Evolutionary conservation across 1,284 basidiomycete genomes (phyloP), one percentile per base, ranked within the genome.

Genomic region (Agaricales sp.): DNA sequence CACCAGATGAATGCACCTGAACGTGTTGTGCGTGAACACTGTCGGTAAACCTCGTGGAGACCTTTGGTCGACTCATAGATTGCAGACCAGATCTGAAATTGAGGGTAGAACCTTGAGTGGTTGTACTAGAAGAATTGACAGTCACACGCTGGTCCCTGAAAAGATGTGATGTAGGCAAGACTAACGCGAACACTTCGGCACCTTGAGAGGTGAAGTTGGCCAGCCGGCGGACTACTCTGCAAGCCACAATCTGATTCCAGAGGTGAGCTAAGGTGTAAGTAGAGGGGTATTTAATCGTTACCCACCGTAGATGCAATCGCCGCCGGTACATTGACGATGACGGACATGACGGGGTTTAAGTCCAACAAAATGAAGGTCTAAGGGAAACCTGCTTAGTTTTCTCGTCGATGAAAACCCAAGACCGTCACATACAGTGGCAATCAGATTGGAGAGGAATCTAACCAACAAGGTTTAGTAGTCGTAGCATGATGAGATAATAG

Each of bases 321-420:
- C 43, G 82, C 81, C 2, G 82, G 82, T 25, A 86, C 82, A 57
- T 86, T 85, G 23, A 75, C 79, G 51, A 86, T 82, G 60, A 86
- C 78, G 16, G 78, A 81, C 81, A 86, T 83, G 49, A 85, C 77
- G 1, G 82, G 69, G 57, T 87, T 87, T 43, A 87, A 63, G 61
- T 86, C 70, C 21, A 84, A 60, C 21, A 84, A 60, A 82, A 86
- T 85, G 61, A 87, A 85, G 43, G 76, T 68, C 78, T 80, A 52
- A 1, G 47, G 30, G 18, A 46, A 49, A 37, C 39, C 45, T 0
- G 44, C 46, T 55, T 44, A 52, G 16, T 16, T 18, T 26, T 20
- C 50, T 26, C 6, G 23, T 14, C 13, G n/a, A 14, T 3, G 41
- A 46, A 20, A 0, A 3, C 37, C 20, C 44, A 47, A 21, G 44